Conservation (phyloP, 2,329 filamentous ascomycete genomes). For the Cordyceps javanica region DNA sequence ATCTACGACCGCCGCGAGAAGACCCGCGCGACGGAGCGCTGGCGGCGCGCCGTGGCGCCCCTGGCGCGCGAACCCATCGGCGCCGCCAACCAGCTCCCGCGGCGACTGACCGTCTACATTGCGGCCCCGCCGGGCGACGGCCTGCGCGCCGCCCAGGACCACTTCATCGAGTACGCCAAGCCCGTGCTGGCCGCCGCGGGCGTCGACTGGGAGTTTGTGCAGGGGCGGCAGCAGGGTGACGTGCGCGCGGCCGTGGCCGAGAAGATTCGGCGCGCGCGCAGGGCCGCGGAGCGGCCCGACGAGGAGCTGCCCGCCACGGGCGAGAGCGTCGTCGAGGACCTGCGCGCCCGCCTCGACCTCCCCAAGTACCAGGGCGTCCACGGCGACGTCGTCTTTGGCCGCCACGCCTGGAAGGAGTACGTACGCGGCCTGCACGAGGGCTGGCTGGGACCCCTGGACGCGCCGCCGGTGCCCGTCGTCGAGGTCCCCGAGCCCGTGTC, state of each 20-base stretch:
- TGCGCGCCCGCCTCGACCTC: conserved; percentile 61
- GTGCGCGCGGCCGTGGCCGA: conserved; percentile 82
- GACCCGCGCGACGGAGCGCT: conserved; percentile 76
- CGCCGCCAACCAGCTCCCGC: conserved; percentile 62
- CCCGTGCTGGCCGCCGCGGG: conserved; percentile 84
- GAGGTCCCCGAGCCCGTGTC: conserved; percentile 19
- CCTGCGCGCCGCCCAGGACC: conserved; percentile 77
- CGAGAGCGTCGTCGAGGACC: conserved; percentile 52
- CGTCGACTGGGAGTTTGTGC: conserved; percentile 92
- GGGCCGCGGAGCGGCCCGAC: conserved; percentile 48
- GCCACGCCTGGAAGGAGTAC: conserved; percentile 97
- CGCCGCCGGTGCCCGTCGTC: conserved; percentile 37
- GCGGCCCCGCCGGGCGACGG: conserved; percentile 83
- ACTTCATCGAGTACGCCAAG: conserved; percentile 95
- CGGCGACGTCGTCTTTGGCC: conserved; percentile 83
- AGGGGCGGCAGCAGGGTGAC: conserved; percentile 89
- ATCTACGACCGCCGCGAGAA: conserved; percentile 93
- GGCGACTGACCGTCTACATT: conserved; percentile 80
- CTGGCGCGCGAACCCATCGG: conserved; percentile 71
- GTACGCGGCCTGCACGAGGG: conserved; percentile 89
- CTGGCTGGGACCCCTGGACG: conserved; percentile 80
- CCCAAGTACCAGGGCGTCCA: conserved; percentile 65
- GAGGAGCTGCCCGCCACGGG: conserved; percentile 41
- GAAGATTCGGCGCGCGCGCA: conserved; percentile 67
- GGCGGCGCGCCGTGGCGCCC: conserved; percentile 79